Base-by-base conservation (phyloP, 495 filamentous ascomycete species). In the Hypoxylon lenormandii region DNA sequence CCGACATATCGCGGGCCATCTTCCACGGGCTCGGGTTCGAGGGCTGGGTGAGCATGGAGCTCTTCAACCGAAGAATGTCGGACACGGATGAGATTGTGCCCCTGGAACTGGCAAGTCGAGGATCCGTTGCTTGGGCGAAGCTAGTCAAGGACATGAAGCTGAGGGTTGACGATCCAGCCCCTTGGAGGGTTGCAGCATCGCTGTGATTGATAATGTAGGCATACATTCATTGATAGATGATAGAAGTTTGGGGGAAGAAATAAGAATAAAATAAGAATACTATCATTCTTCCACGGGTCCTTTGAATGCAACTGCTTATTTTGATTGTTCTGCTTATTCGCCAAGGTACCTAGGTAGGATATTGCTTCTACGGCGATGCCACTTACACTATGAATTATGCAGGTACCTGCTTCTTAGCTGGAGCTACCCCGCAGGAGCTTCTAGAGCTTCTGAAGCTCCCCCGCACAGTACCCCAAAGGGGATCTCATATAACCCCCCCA, bases 41-140 rank as follows among this genome's bases (percentile, higher is more conserved):
- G 51, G 91, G 91, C 0, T 93, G 90, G 90, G 86, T 93, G n/a
- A 90, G 87, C 64, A 81, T 92, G 69, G 91, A 95, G 80, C 76
- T 94, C 47, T 95, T 95, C 73, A 89, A 88, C 72, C 79, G 88
- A 38, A 85, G 84, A 26, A 85, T 92, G 78, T 80, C 82, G 12
- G 84, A 88, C 66, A 49, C 72, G 18, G 78, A 80, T 52, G 62
- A 80, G 21, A 75, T 73, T 0, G 86, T 89, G 7, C 88, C 88
- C 0, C 79, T 78, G 47, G 84, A 88, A 52, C 86, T 93, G 75
- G 91, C 91, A 12, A 77, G 76, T 40, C 79, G 91, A 54, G 92
- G 87, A 1, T 84, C 84, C 21, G 78, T 80, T 49, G 85, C 86
- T 52, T 94, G 90, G 88, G 77, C 77, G 60, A 92, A 83, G 78